Base-by-base conservation (phyloP, 192 early-diverging fungal species). In the Rhizophagus sp. region DNA sequence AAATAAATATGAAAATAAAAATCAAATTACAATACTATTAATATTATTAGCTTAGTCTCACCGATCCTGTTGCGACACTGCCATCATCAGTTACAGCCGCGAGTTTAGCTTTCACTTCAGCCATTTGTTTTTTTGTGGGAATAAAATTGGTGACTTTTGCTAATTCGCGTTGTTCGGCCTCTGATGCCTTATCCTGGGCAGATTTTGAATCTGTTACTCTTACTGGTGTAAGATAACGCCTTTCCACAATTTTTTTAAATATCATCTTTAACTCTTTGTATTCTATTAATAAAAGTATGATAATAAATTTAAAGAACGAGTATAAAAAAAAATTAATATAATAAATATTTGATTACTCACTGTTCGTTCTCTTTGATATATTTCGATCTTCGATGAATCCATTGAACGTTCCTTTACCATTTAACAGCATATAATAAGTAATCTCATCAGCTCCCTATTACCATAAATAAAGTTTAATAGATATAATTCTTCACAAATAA, bases 121-220 rank as follows among this genome's bases (percentile, higher is more conserved):
- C 73, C 70, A 93, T 76, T 79, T 93, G 88, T 84, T 91, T 91
- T 49, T 88, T 88, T 1, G 90, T 93, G 22, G 91, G 90, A 50
- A 84, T 85, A 30, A 89, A 75, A 7, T 82, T 80, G 80, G 90
- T 81, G 73, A 90, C 90, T 39, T 88, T 89, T 1, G 87, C 80
- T 63, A 76, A 63, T 77, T 91, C 89, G 19, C 80, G 76, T 22
- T 87, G 88, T 75, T 93, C 92, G 24, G 86, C 90, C 67, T 86
- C 89, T 81, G 93, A 88, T n/a, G 82, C 78, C 41, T 87, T 86
- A 73, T 95, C 93, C 25, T 83, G 73, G 44, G 83, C 88, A 7
- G 92, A 90, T 49, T 90, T 79, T 17, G 87, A 88, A 79, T 95
- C 92, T 49, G 81, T 84, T 27, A 89, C 82, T 47, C 82, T 73